Percentiles rank a stretch among this genome's conserved stretches.
Conservation (phyloP, 2,329 filamentous ascomycete genomes). For the Aureobasidium leucospermi region DNA sequence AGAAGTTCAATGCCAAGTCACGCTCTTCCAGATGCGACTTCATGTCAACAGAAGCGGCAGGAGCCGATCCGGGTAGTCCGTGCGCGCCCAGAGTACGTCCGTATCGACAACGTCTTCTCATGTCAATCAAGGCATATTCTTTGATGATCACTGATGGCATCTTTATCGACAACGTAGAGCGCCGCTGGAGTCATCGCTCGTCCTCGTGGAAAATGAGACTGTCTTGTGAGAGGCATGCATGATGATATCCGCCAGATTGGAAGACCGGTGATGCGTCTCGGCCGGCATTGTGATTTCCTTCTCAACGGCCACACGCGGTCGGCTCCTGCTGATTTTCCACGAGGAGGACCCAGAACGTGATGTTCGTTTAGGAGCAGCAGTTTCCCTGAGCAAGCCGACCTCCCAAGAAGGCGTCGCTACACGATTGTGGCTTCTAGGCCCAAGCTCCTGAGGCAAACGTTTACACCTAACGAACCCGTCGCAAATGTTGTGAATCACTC, state of each 20-base stretch:
- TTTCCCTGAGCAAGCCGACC: background rate
- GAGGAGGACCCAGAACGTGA: background rate
- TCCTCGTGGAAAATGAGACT: background rate
- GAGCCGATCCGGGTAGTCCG: conserved; percentile 2
- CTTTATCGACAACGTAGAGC: background rate
- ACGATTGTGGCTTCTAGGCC: background rate
- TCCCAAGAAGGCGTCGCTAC: background rate
- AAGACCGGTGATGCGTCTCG: background rate
- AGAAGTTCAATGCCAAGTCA: background rate
- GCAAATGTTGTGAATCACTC: conserved; percentile 8
- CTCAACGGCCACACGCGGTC: conserved; percentile 1
- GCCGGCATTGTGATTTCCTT: background rate
- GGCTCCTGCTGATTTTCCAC: background rate
- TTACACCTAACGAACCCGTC: background rate
- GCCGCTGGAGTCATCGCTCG: background rate
- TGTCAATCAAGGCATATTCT: background rate
- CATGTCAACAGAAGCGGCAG: background rate
- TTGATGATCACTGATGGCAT: background rate
- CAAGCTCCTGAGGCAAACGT: conserved; percentile 5
- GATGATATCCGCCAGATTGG: background rate
- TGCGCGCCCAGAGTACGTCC: background rate
- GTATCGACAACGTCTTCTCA: conserved; percentile 9
- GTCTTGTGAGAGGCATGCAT: too few species aligned
- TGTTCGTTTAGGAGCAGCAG: background rate
- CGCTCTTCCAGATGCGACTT: background rate